Evolutionary conservation across 495 filamentous ascomycete genomes (phyloP), one percentile per base, ranked within the genome.

Genomic region (Aspergillus carlsbadensis): DNA sequence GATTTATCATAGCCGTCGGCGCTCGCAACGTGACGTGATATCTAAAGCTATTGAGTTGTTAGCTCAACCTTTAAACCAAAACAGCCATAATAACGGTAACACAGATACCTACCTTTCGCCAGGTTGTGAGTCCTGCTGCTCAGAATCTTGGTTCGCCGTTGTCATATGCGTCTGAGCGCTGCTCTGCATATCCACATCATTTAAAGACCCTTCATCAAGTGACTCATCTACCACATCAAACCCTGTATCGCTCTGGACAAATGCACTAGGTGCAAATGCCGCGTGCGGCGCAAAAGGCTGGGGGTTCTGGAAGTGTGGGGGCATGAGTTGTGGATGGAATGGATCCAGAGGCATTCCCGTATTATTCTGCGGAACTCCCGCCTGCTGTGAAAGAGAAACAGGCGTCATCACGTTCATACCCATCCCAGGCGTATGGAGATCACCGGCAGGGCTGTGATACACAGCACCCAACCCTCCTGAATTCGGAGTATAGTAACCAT

Each of bases 1-100:
- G 81, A 65, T 88, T 95, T 61, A 96, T 85, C 93, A 97, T 98
- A n/a, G 93, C 93, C 2, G 93, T 97, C 13, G 92, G 90, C 1
- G 93, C 94, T 67, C 96, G 93, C 44, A 99, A 75, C 0, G 91
- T 91, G 36, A 90, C 86, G 65, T 90, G 86, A 70, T 89, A 99
- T 20, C 95, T 91, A 66, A 98, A 98, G 57, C 92, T 95, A 36
- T 51, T 72, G 3, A 69, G 3, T 71, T 21, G 7, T 78, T 7
- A 78, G 55, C 26, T 1, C 24, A 41, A 8, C 15, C 31, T n/a
- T n/a, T n/a, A n/a, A n/a, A n/a, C n/a, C n/a, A n/a, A n/a, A n/a
- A n/a, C n/a, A n/a, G n/a, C n/a, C n/a, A n/a, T n/a, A n/a, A n/a
- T n/a, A n/a, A n/a, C n/a, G n/a, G n/a, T n/a, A n/a, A n/a, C n/a